These are phyloP conservation scores for Pinus tabuliformis DNA, from an alignment of 75 land plant species.

Conservation along the genomic window DNA sequence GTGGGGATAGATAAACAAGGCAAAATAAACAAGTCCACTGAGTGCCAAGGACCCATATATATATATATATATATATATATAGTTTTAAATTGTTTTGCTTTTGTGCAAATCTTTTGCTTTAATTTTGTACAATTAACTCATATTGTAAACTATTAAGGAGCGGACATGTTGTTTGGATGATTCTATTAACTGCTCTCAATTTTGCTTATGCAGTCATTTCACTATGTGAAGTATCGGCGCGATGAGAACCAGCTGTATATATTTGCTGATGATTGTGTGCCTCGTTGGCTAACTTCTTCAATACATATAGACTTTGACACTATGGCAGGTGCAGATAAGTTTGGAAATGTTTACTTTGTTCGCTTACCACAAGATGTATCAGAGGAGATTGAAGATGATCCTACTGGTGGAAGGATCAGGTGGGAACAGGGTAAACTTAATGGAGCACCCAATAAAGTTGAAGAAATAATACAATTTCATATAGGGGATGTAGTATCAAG, in stretches of 20 bases:
- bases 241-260: conserved; percentile 98
- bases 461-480: conserved; percentile 97
- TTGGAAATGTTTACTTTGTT: conserved; percentile 95
- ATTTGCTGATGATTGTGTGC: conserved; percentile 94
- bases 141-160: neutral
- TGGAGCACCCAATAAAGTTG: conserved; percentile 99
- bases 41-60: neutral
- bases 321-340: conserved; percentile 98
- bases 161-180: neutral
- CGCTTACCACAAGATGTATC: conserved; percentile 95
- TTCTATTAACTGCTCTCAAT: neutral
- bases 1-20: too few species aligned
- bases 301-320: conserved; percentile 96
- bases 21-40: too few species aligned
- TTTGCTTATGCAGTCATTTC: conserved; percentile 83
- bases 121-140: neutral
- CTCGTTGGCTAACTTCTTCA: conserved; percentile 96
- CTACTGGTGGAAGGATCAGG: conserved; percentile 97
- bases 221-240: conserved; percentile 90
- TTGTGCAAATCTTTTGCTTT: neutral
- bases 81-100: neutral
- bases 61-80: neutral
- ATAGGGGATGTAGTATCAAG: conserved; percentile 92
- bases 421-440: conserved; percentile 98
- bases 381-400: conserved; percentile 99